phyloP scores from a whole-genome alignment of 129 eudicot species.

The Logfia minima region DNA sequence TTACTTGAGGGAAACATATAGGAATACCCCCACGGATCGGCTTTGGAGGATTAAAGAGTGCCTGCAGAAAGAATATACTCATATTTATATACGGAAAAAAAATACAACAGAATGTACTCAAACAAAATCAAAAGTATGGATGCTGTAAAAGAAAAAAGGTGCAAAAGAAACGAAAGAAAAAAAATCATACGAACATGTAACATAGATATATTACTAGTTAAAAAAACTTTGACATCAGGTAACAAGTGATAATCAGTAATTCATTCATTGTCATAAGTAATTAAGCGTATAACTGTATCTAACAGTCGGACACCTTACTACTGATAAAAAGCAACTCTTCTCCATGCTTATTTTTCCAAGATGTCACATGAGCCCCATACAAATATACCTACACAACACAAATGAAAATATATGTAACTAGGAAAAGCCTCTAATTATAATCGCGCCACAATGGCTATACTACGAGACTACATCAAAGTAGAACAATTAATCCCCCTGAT shows the following conservation, averaged over 20 bases:
- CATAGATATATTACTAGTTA: slow-evolving; percentile 1
- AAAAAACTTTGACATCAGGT: slow-evolving; percentile 13
- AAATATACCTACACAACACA: slow-evolving; percentile 54
- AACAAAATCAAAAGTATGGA: slow-evolving; percentile 4
- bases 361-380: slow-evolving; percentile 88
- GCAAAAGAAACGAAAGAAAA: slow-evolving; percentile 5
- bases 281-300: slow-evolving; percentile 28
- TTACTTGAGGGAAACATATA: slow-evolving; percentile 90
- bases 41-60: slow-evolving; percentile 76
- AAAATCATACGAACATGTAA: not conserved
- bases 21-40: slow-evolving; percentile 97
- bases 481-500: not conserved
- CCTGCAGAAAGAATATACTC: slow-evolving; percentile 43
- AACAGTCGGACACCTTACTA: slow-evolving; percentile 54
- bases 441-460: not conserved
- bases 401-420: not conserved
- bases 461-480: not conserved
- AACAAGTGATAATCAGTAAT: slow-evolving; percentile 16
- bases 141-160: slow-evolving; percentile 4
- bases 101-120: not conserved
- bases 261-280: slow-evolving; percentile 22
- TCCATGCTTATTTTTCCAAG: slow-evolving; percentile 85
- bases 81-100: not conserved
- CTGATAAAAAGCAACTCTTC: slow-evolving; percentile 88
- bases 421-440: not conserved